phyloP scores from a whole-genome alignment of 352 stramenopile species.

The Achlya hypogyna region DNA sequence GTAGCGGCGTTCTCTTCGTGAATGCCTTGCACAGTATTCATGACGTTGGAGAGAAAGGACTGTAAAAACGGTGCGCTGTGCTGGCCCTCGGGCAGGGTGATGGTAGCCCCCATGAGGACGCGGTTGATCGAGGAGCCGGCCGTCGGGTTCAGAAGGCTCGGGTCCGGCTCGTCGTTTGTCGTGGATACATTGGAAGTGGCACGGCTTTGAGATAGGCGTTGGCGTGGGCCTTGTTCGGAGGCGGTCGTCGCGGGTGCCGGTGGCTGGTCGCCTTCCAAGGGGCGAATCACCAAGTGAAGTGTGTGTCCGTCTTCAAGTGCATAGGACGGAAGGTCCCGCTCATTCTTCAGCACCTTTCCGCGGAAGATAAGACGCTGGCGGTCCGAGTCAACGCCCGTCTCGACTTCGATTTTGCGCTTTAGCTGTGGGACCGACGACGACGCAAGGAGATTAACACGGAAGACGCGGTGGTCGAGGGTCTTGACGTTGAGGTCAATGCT shows the following conservation, averaged over 20 bases:
- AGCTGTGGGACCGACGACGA: conserved; percentile 65
- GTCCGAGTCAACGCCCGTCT: conserved; percentile 61
- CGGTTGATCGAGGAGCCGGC: conserved; percentile 24
- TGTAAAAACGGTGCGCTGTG: conserved; percentile 77
- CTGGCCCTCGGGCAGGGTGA: conserved; percentile 50
- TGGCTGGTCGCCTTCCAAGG: conserved; percentile 11
- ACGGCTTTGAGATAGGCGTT: conserved; percentile 8
- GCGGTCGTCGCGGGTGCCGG: conserved; percentile 16
- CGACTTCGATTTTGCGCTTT: conserved; percentile 52
- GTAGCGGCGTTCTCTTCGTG: not conserved
- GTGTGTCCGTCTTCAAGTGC: conserved; percentile 74
- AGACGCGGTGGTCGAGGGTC: conserved; percentile 76
- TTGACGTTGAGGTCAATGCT: conserved; percentile 52
- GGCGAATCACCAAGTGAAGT: conserved; percentile 64
- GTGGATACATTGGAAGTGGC: not conserved
- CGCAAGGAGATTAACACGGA: conserved; percentile 50
- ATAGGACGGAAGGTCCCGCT: conserved; percentile 62
- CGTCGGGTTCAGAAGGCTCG: conserved; percentile 18
- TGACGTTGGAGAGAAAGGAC: conserved; percentile 72
- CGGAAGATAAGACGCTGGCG: conserved; percentile 81
- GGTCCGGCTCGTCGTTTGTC: conserved; percentile 70
- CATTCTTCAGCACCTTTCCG: conserved; percentile 81
- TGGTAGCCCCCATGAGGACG: conserved; percentile 68
- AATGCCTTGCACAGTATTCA: conserved; percentile 37
- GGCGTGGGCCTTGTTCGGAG: not conserved